Evolutionary conservation across 2,329 filamentous ascomycete species (phyloP).

Genomic region (Capronia coronata): DNA sequence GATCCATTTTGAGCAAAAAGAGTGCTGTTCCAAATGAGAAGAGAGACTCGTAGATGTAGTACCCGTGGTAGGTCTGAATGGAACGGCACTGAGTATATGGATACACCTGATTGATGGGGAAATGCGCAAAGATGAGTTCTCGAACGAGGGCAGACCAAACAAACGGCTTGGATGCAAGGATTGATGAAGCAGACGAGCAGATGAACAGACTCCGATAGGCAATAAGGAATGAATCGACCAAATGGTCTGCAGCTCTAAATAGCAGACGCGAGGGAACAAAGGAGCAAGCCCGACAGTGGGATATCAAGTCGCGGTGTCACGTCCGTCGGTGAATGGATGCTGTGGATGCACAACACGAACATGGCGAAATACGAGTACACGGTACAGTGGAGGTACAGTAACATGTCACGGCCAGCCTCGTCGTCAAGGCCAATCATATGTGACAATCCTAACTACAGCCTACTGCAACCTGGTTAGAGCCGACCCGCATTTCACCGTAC

Average conservation of each 20-base stretch:
- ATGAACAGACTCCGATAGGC: not conserved
- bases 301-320: conserved; percentile 9
- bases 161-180: not conserved
- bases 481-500: not conserved
- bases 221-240: not conserved
- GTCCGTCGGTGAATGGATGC: not conserved
- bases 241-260: not conserved
- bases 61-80: too few relatives aligned
- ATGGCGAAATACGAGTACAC: not conserved
- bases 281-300: not conserved
- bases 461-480: not conserved
- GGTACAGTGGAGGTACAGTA: not conserved
- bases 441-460: not conserved
- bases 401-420: not conserved
- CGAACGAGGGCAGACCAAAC: not conserved
- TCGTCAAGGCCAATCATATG: not conserved
- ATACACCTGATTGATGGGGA: not conserved
- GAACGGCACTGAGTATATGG: too few relatives aligned
- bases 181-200: not conserved
- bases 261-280: not conserved
- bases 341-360: conserved; percentile 6
- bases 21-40: not conserved
- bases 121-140: not conserved
- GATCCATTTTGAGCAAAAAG: conserved; percentile 5
- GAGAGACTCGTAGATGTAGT: too few relatives aligned